phyloP scores from a whole-genome alignment of 169 alveolate species.

The Eimeria necatrix region DNA sequence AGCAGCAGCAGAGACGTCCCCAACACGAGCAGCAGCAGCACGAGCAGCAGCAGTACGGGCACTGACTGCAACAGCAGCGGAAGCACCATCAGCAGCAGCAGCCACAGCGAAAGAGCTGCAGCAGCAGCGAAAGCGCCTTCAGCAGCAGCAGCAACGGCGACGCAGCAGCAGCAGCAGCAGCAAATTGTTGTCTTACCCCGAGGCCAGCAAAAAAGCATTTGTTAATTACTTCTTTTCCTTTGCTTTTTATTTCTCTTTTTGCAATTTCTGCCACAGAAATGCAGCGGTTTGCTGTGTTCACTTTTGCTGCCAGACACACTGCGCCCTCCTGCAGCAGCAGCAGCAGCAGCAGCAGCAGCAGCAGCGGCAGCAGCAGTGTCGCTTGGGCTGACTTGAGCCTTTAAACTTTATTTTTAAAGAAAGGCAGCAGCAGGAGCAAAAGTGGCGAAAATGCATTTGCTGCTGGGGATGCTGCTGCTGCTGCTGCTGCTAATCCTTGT shows the following conservation, averaged over 20 bases:
- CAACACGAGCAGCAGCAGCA: not conserved
- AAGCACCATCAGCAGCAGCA: not conserved
- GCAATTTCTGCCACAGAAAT: not conserved
- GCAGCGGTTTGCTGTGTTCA: not conserved
- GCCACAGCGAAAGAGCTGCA: no score
- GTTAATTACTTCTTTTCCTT: not conserved
- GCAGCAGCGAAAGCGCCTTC: no score
- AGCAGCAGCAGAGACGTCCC: no score
- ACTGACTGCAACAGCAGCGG: not conserved
- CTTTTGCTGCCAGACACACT: not conserved
- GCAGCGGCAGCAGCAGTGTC: not conserved
- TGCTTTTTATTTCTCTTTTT: not conserved
- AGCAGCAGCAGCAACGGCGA: not conserved
- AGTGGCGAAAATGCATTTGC: not conserved
- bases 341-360: not conserved
- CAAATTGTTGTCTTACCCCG: not conserved
- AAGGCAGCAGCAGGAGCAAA: no score
- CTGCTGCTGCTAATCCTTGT: not conserved
- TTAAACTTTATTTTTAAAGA: no score
- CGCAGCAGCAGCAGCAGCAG: not conserved
- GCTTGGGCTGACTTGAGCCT: no score
- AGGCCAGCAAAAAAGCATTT: slow-evolving; percentile 14
- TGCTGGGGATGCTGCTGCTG: not conserved
- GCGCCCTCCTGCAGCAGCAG: slow-evolving; percentile 23
- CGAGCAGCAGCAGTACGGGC: no score